Evolutionary conservation across 352 stramenopile genomes (phyloP).

Genomic region (Phytopythium boreale): DNA sequence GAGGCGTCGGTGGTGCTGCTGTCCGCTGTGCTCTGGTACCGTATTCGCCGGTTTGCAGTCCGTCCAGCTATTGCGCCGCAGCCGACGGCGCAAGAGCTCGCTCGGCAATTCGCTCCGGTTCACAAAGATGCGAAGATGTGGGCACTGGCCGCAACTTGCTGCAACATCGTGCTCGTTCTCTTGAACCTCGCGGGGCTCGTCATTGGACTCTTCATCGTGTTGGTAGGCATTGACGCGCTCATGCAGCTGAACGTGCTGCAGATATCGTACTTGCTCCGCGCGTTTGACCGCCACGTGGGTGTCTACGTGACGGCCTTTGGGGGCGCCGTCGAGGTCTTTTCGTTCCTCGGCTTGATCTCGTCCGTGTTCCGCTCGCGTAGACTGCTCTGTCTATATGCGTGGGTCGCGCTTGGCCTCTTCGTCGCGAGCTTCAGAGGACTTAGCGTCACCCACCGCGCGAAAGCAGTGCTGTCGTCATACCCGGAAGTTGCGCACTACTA

Average conservation of each 20-base stretch:
- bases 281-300: conserved; percentile 52
- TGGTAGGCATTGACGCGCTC: conserved; percentile 49
- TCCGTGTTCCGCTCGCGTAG: conserved; percentile 19
- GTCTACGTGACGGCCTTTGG: conserved; percentile 46
- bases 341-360: conserved; percentile 22
- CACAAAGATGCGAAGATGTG: background rate
- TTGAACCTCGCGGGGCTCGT: conserved; percentile 20
- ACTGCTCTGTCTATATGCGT: conserved; percentile 28
- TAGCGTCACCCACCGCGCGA: conserved; percentile 39
- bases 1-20: conserved; percentile 23
- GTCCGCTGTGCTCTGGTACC: conserved; percentile 11
- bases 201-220: conserved; percentile 29
- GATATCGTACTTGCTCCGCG: conserved; percentile 47
- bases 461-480: conserved; percentile 4
- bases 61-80: background rate
- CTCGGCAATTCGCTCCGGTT: background rate
- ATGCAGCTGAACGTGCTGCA: conserved; percentile 71
- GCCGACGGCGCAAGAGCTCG: background rate
- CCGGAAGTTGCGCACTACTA: conserved; percentile 4
- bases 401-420: conserved; percentile 40
- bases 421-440: conserved; percentile 29
- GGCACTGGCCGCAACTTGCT: background rate
- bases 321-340: conserved; percentile 32
- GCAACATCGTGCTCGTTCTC: conserved; percentile 11
- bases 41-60: conserved; percentile 22